Evolutionary conservation across 176 grass and related monocot species (phyloP), one percentile per base, ranked within the genome.

Genomic region (Hsuehochloa calcarea): DNA sequence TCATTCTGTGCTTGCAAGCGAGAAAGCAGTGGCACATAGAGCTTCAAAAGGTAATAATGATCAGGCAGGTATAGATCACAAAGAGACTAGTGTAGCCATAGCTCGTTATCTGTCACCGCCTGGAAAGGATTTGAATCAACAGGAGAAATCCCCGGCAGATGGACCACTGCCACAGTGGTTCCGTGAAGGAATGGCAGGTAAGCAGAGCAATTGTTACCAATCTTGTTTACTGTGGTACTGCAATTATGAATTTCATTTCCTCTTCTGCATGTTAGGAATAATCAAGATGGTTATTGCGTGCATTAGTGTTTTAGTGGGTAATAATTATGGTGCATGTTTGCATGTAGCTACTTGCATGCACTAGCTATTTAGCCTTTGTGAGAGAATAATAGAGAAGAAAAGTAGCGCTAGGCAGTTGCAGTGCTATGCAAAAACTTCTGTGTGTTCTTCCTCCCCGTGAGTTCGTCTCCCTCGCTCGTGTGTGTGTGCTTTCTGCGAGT

Each of bases 131-230:
- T 60, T 78, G 47, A 61, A 89, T 70, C 78, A 82, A 72, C 74
- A 89, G 19, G 85, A 92, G 40, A 86, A 86, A 22, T 85, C 88
- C 49, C 68, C 81, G 0, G 82, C 91, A 49, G 97, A 96, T 91
- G 90, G 90, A 16, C 66, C 90, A 67, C 27, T 92, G 70, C 92
- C 94, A 63, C 97, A 99, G 84, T 99, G 97, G 97, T 99, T 99
- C 59, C 91, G 81, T 64, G 97, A 99, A 99, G 97, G 97, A 85
- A 96, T 99, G 97, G 75, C 87, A 92, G 97, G 97, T 96, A 92
- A 91, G 87, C 54, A 66, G n/a, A 72, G 83, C 0, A 26, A 62
- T 16, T 44, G 0, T 55, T 70, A 70, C 5, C 6, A 70, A 74
- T 70, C 22, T 7, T 26, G 47, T 20, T 70, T 83, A 62, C 54